Evolutionary conservation across 768 basidiomycete species (phyloP).

Genomic region (Royoungia palumana): DNA sequence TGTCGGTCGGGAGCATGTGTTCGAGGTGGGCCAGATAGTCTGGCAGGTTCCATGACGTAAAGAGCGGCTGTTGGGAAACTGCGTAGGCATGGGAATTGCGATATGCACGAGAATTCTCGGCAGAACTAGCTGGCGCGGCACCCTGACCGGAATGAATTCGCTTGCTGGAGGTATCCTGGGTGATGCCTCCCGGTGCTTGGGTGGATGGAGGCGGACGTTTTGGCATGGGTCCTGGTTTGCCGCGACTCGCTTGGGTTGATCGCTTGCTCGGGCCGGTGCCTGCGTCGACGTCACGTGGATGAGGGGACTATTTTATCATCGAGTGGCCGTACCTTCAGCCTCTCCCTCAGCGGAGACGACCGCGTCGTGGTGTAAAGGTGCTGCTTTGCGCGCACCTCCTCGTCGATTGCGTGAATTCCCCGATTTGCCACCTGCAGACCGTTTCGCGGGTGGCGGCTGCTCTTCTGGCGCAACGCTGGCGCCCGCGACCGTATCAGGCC

Average conservation of each 20-base stretch:
- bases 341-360: constrained; percentile 48
- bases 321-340: constrained; percentile 47
- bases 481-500: constrained; percentile 33
- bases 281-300: constrained; percentile 39
- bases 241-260: constrained; percentile 41
- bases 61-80: constrained; percentile 72
- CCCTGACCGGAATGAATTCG: constrained; percentile 45
- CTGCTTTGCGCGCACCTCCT: constrained; percentile 30
- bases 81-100: constrained; percentile 78
- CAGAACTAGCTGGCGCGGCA: constrained; percentile 34
- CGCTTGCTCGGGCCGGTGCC: constrained; percentile 33
- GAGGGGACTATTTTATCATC: constrained; percentile 17
- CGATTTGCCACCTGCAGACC: constrained; percentile 24
- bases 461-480: constrained; percentile 40
- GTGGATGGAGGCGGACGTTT: constrained; percentile 32
- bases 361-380: constrained; percentile 20
- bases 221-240: constrained; percentile 27
- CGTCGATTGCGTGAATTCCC: constrained; percentile 29
- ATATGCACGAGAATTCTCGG: constrained; percentile 62
- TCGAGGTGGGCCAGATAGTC: constrained; percentile 90
- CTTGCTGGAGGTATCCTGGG: constrained; percentile 46
- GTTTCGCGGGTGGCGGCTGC: constrained; percentile 34
- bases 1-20: constrained; percentile 73
- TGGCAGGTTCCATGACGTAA: constrained; percentile 87
- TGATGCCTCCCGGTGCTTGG: constrained; percentile 29